A percentile compares a stretch with the other conserved stretches of the same genome.
Conservation (phyloP, 805 yeast species). For the Candida multigemmis region DNA sequence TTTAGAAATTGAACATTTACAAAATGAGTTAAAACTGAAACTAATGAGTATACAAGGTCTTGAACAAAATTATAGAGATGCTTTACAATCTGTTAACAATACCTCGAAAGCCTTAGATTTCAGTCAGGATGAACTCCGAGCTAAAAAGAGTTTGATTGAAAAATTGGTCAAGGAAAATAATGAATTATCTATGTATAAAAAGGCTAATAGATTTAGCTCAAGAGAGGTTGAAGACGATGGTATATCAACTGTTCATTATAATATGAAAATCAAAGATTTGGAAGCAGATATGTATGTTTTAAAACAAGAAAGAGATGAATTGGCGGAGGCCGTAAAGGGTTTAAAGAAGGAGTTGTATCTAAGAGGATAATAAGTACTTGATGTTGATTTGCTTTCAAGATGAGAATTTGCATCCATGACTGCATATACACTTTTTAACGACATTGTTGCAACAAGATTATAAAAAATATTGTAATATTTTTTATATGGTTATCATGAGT, state of each 20-base stretch:
- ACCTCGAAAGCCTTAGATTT: slow-evolving; percentile 66
- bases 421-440: too few relatives aligned
- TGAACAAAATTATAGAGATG: slow-evolving; percentile 64
- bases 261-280: slow-evolving; percentile 68
- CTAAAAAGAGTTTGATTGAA: slow-evolving; percentile 46
- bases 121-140: slow-evolving; percentile 63
- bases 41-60: slow-evolving; percentile 21
- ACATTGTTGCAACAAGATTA: too few relatives aligned
- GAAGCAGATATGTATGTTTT: slow-evolving; percentile 77
- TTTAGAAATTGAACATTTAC: slow-evolving; percentile 20
- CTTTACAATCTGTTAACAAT: slow-evolving; percentile 62
- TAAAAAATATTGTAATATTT: not conserved
- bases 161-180: slow-evolving; percentile 58
- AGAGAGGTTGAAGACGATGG: slow-evolving; percentile 17
- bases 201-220: slow-evolving; percentile 26
- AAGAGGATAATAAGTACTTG: slow-evolving; percentile 6
- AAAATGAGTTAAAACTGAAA: slow-evolving; percentile 22
- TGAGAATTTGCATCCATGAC: too few relatives aligned
- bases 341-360: slow-evolving; percentile 50
- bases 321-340: slow-evolving; percentile 50
- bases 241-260: slow-evolving; percentile 47
- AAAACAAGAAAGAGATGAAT: slow-evolving; percentile 75
- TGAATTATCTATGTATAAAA: slow-evolving; percentile 48
- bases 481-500: slow-evolving; percentile 1
- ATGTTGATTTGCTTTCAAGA: too few relatives aligned